Evolutionary conservation across 2,329 filamentous ascomycete genomes (phyloP).

Genomic region (Talaromyces albobiverticillius): DNA sequence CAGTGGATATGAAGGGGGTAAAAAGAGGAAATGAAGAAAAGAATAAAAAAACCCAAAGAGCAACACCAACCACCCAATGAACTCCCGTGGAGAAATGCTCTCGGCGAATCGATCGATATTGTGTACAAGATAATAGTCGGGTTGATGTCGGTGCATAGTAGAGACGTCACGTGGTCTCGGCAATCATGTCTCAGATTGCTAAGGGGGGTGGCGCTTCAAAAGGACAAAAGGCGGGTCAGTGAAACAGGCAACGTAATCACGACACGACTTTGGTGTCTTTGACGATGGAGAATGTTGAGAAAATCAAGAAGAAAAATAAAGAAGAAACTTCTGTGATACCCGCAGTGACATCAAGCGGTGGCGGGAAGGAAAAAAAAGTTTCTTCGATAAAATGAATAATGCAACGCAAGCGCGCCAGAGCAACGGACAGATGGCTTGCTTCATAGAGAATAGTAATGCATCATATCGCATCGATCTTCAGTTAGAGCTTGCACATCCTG

Average conservation of each 20-base stretch:
- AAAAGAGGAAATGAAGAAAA: background rate
- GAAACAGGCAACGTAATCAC: background rate
- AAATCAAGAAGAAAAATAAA: constrained; percentile 17
- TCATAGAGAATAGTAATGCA: background rate
- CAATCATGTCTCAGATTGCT: constrained; percentile 3
- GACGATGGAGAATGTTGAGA: constrained; percentile 5
- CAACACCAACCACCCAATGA: constrained; percentile 11
- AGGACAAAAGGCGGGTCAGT: background rate
- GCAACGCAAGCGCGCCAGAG: background rate
- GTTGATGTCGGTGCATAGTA: background rate
- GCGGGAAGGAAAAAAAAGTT: background rate
- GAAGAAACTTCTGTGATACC: constrained; percentile 7
- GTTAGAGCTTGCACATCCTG: background rate
- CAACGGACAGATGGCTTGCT: background rate
- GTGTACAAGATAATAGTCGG: background rate
- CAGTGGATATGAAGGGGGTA: background rate
- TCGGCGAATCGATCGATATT: constrained; percentile 1
- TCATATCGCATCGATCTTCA: background rate
- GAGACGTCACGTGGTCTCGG: constrained; percentile 4
- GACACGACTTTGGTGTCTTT: background rate
- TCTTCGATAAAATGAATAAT: background rate
- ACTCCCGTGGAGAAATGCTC: constrained; percentile 14
- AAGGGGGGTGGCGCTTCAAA: constrained; percentile 10
- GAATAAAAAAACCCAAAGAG: background rate
- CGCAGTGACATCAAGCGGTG: constrained; percentile 12